Evolutionary conservation across 352 stramenopile species (phyloP).

Genomic region (Phytophthora idaei): DNA sequence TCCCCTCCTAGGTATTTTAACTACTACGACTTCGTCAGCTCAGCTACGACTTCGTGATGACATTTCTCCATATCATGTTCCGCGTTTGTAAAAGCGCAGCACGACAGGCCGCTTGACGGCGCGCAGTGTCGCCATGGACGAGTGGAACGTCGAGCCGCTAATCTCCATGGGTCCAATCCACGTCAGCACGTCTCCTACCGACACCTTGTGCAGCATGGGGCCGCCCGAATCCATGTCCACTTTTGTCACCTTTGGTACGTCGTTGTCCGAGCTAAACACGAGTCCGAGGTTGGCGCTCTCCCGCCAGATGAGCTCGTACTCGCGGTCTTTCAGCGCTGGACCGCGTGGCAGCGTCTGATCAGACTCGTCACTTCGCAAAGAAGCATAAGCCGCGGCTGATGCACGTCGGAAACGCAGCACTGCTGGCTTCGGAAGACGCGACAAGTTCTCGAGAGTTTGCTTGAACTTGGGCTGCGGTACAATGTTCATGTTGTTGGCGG

Average conservation of each 20-base stretch:
- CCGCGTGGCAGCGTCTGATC: constrained; percentile 60
- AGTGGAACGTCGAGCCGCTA: constrained; percentile 77
- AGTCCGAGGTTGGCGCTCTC: constrained; percentile 85
- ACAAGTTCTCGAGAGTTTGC: constrained; percentile 76
- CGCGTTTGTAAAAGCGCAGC: constrained; percentile 73
- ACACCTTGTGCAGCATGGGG: constrained; percentile 72
- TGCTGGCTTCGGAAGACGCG: constrained; percentile 70
- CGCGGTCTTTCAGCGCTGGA: constrained; percentile 61
- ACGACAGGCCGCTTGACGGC: constrained; percentile 84
- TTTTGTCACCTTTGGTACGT: constrained; percentile 83
- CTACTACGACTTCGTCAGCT: constrained; percentile 31
- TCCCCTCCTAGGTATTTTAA: constrained; percentile 33
- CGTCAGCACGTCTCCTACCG: constrained; percentile 75
- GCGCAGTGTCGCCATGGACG: constrained; percentile 84
- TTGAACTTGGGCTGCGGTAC: constrained; percentile 81
- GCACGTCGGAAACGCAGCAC: constrained; percentile 68
- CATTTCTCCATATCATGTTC: constrained; percentile 31
- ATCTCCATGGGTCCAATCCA: constrained; percentile 86
- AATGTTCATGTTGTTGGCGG: constrained; percentile 76
- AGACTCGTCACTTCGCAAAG: constrained; percentile 43
- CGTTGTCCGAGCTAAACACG: constrained; percentile 82
- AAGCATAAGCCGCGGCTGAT: constrained; percentile 40
- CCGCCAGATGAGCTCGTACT: constrained; percentile 87
- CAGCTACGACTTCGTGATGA: constrained; percentile 23
- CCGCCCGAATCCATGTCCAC: constrained; percentile 81